Evolutionary conservation across 2,329 filamentous ascomycete genomes (phyloP).

Genomic region (Calonectria naviculata): DNA sequence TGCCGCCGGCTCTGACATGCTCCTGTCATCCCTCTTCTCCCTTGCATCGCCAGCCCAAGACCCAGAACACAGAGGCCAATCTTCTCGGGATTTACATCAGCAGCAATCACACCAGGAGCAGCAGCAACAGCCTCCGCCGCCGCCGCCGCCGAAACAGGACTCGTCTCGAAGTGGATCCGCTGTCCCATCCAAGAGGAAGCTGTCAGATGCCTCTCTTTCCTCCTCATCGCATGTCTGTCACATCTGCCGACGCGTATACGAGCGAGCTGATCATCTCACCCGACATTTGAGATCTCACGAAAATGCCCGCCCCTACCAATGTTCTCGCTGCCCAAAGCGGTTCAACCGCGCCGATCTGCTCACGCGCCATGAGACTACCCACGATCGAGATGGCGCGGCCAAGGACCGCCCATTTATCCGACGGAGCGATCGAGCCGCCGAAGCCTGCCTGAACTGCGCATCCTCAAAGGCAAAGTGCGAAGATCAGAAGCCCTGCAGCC

Average conservation of each 20-base stretch:
- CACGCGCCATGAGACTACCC: constrained; percentile 40
- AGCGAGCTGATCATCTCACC: constrained; percentile 40
- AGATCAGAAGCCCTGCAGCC: constrained; percentile 40
- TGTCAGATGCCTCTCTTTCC: constrained; percentile 38
- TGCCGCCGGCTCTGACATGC: constrained; percentile 41
- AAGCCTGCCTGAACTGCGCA: constrained; percentile 41
- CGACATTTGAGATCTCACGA: constrained; percentile 41
- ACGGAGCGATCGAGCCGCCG: constrained; percentile 38
- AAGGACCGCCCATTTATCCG: constrained; percentile 41
- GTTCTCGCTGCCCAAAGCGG: constrained; percentile 40
- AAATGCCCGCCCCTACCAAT: constrained; percentile 41
- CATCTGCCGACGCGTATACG: constrained; percentile 41
- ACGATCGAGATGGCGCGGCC: constrained; percentile 39
- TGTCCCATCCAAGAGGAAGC: constrained; percentile 37
- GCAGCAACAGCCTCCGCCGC: constrained; percentile 27
- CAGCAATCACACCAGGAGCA: constrained; percentile 26
- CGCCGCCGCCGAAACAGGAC: constrained; percentile 21
- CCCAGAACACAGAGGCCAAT: constrained; percentile 17
- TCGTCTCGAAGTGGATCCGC: constrained; percentile 25
- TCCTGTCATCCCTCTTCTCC: constrained; percentile 40
- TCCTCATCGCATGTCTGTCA: constrained; percentile 41
- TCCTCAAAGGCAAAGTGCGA: constrained; percentile 42
- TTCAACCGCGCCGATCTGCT: constrained; percentile 41
- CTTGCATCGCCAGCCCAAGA: constrained; percentile 34
- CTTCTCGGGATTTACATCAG: constrained; percentile 14